A percentile compares a stretch with the other conserved stretches of the same genome.
phyloP scores from a whole-genome alignment of 371 early-diverging fungal genomes.

The Apophysomyces elegans region DNA sequence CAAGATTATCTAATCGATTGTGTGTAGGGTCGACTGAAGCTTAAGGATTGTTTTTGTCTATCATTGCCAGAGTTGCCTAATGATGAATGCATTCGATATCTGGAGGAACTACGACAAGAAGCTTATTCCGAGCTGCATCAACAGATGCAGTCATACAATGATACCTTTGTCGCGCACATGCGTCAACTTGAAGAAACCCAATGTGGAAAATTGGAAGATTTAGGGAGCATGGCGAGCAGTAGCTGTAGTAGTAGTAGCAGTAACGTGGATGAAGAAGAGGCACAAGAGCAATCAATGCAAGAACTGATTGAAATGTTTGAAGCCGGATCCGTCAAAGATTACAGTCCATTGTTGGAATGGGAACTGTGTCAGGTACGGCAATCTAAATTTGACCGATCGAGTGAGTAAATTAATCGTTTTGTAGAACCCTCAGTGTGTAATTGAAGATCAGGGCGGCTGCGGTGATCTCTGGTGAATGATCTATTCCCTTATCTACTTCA shows the following conservation, averaged over 20 bases:
- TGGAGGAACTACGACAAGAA: slow-evolving; percentile 21
- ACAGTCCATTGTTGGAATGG: slow-evolving; percentile 16
- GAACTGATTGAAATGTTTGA: slow-evolving; percentile 22
- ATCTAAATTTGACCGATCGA: not conserved
- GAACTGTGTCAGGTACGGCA: slow-evolving; percentile 6
- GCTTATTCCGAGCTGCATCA: slow-evolving; percentile 25
- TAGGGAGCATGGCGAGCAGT: not conserved
- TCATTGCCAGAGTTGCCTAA: not conserved
- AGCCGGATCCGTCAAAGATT: slow-evolving; percentile 25
- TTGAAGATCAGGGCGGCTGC: slow-evolving; percentile 10
- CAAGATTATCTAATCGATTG: not conserved
- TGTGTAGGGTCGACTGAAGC: not conserved
- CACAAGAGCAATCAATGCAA: slow-evolving; percentile 13
- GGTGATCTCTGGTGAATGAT: slow-evolving; percentile 2
- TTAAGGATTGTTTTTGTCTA: not conserved
- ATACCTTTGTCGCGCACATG: slow-evolving; percentile 26
- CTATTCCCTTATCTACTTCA: not conserved
- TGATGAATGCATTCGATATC: slow-evolving; percentile 8
- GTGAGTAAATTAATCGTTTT: not conserved
- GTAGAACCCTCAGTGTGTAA: slow-evolving; percentile 10
- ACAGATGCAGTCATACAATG: slow-evolving; percentile 28
- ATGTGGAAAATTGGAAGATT: slow-evolving; percentile 9
- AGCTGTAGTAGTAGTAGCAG: slow-evolving; percentile 3
- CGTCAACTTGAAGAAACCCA: slow-evolving; percentile 20
- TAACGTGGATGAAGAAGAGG: slow-evolving; percentile 12